phyloP scores from a whole-genome alignment of 179 eudicot genomes.

The Patellifolia procumbens region DNA sequence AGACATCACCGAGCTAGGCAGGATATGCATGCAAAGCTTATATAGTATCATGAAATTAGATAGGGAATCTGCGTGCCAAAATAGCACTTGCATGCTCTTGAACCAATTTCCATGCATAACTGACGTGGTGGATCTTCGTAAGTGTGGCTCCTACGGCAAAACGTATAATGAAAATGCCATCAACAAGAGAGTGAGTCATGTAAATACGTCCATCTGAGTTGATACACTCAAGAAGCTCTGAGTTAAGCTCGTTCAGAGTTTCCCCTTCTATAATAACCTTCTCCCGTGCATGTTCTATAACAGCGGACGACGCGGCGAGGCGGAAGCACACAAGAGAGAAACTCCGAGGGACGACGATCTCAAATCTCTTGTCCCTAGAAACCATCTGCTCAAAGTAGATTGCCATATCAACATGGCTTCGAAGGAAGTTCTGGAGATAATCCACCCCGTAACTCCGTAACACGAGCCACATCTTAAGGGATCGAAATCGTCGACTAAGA shows the following conservation, averaged over 20 bases:
- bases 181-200: conserved; percentile 31
- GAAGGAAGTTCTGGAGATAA: conserved; percentile 20
- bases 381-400: conserved; percentile 26
- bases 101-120: conserved; percentile 29
- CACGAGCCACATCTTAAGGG: conserved; percentile 37
- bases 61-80: neutral
- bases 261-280: conserved; percentile 10
- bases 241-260: conserved; percentile 17
- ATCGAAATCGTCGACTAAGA: conserved; percentile 30
- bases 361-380: conserved; percentile 27
- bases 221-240: conserved; percentile 29
- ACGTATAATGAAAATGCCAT: conserved; percentile 22
- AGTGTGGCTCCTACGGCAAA: conserved; percentile 36
- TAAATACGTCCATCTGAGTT: conserved; percentile 25
- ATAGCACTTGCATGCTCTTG: conserved; percentile 31
- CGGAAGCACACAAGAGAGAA: conserved; percentile 37
- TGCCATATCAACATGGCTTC: conserved; percentile 33
- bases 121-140: conserved; percentile 30
- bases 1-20: no score
- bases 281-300: neutral
- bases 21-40: no score
- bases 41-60: no score
- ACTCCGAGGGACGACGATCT: conserved; percentile 31
- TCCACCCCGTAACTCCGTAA: conserved; percentile 30
- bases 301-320: conserved; percentile 11